phyloP scores from a whole-genome alignment of 1,139 yeast species.

The Yamadazyma atlantica region DNA sequence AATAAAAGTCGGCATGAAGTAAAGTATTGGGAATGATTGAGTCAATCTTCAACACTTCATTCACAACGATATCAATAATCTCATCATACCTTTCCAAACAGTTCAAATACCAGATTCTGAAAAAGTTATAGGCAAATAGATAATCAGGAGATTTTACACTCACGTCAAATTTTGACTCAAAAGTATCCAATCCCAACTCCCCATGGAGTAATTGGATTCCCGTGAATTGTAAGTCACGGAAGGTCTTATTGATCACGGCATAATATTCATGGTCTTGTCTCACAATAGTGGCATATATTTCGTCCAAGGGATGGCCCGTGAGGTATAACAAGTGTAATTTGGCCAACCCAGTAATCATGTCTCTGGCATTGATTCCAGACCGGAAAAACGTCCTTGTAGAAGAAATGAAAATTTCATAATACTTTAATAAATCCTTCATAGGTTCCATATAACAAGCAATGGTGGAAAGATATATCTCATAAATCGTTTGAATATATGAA shows the following conservation, averaged over 20 bases:
- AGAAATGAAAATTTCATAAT: conserved; percentile 25
- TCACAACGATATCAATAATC: conserved; percentile 20
- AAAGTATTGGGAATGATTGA: conserved; percentile 23
- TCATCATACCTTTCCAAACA: conserved; percentile 20
- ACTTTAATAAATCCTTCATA: conserved; percentile 32
- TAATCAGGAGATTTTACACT: conserved; percentile 8
- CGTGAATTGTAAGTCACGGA: conserved; percentile 7
- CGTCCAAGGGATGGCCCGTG: conserved; percentile 17
- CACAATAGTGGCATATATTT: conserved; percentile 2
- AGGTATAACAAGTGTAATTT: conserved; percentile 18
- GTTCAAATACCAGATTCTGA: conserved; percentile 5
- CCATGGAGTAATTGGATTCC: conserved; percentile 19
- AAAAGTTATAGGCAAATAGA: conserved; percentile 6
- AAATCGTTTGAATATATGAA: conserved; percentile 39
- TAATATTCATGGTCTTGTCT: conserved; percentile 12
- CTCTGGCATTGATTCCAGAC: conserved; percentile 11
- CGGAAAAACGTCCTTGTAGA: conserved; percentile 18
- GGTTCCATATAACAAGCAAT: conserved; percentile 50
- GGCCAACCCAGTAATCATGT: conserved; percentile 17
- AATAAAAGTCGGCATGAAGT: conserved; percentile 24
- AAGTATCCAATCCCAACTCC: conserved; percentile 17
- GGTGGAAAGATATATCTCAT: conserved; percentile 43
- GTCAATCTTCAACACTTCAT: conserved; percentile 17
- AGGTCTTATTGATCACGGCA: conserved; percentile 5
- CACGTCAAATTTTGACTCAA: conserved; percentile 8